A percentile compares a stretch with the other conserved stretches of the same genome.
phyloP scores from a whole-genome alignment of 2,329 filamentous ascomycete species.

The Aspergillus sp. region DNA sequence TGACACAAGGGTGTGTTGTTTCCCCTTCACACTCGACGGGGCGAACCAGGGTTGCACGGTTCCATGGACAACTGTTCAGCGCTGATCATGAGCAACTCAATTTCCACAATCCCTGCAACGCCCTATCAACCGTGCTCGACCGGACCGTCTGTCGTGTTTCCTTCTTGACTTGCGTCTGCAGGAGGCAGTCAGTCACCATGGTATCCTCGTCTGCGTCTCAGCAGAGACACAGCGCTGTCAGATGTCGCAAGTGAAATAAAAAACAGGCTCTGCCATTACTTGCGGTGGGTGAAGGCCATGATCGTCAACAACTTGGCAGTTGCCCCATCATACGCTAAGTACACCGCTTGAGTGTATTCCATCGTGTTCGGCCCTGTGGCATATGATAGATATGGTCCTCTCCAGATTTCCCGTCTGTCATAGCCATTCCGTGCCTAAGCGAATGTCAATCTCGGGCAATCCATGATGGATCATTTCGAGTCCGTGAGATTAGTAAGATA shows the following conservation, averaged over 20 bases:
- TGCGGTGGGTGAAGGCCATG: too few relatives aligned
- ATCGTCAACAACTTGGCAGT: too few relatives aligned
- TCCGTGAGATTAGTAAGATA: neutral
- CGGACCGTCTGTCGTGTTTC: neutral
- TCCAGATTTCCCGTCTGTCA: neutral
- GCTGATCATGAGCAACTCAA: conserved; percentile 6
- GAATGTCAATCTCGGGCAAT: neutral
- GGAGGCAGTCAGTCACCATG: too few relatives aligned
- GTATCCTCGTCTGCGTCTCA: too few relatives aligned
- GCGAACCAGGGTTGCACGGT: conserved; percentile 9
- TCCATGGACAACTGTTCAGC: conserved; percentile 7
- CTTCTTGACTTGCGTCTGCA: neutral
- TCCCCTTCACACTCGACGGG: neutral
- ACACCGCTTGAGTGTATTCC: too few relatives aligned
- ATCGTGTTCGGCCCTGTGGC: neutral
- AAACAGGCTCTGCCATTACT: too few relatives aligned
- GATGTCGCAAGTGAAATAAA: neutral
- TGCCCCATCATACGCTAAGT: too few relatives aligned
- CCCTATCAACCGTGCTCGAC: neutral
- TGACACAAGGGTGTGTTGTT: too few relatives aligned
- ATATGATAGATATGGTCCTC: neutral
- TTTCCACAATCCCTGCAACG: conserved; percentile 5
- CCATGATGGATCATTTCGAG: neutral
- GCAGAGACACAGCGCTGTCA: neutral
- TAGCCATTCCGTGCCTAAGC: neutral